These are phyloP conservation scores for Diaporthe sp. DNA, from an alignment of 2,329 filamentous ascomycete genomes.

Conservation along the genomic window DNA sequence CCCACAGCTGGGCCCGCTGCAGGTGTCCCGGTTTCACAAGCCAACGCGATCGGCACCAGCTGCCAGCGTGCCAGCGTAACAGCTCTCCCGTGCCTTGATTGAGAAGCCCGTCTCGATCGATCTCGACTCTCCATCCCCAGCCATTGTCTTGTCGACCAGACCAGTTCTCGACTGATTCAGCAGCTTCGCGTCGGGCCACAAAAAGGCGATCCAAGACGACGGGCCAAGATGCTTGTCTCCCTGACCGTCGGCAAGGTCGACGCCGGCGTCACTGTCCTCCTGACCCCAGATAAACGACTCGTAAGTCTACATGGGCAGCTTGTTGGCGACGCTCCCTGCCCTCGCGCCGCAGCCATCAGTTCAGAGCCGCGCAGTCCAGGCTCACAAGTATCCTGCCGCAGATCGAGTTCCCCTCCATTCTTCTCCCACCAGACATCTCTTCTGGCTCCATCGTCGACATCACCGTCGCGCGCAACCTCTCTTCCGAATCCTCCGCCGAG, in stretches of 20 bases:
- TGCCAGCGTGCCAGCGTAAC: slow-evolving; percentile 9
- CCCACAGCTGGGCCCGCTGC: not conserved
- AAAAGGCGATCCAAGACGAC: slow-evolving; percentile 23
- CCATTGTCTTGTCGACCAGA: not conserved
- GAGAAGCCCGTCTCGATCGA: not conserved
- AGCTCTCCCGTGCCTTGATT: slow-evolving; percentile 14
- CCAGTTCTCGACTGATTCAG: not conserved
- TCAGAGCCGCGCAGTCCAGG: not conserved
- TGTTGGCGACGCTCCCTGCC: not conserved
- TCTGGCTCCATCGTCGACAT: slow-evolving; percentile 99
- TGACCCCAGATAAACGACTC: slow-evolving; percentile 96
- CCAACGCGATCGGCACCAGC: slow-evolving; percentile 7
- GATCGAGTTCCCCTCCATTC: slow-evolving; percentile 99
- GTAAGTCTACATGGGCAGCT: slow-evolving; percentile 62
- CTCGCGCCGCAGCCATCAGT: not conserved
- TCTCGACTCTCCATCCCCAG: not conserved
- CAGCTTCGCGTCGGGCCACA: not conserved
- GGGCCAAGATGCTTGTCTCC: slow-evolving; percentile 85
- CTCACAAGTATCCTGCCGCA: slow-evolving; percentile 51
- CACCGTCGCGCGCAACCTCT: slow-evolving; percentile 87
- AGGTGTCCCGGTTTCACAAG: slow-evolving; percentile 31
- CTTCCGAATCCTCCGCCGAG: slow-evolving; percentile 80
- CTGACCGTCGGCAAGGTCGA: slow-evolving; percentile 99
- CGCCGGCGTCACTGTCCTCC: slow-evolving; percentile 94
- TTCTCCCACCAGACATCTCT: slow-evolving; percentile 93